Base-by-base conservation (phyloP, 495 filamentous ascomycete species). In the Aspergillus kassunensis region DNA sequence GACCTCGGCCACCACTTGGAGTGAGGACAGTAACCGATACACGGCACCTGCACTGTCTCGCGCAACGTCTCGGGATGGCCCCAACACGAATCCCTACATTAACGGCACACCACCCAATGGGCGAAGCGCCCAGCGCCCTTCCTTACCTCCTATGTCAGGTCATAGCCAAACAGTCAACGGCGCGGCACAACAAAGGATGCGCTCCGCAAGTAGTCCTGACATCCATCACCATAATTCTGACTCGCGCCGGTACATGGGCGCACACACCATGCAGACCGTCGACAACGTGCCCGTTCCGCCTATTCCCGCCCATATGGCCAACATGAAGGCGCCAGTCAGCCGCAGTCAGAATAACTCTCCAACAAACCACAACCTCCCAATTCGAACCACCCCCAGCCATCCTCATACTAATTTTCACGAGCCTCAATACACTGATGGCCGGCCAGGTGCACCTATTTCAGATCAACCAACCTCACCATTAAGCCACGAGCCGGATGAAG, bases 21-120 rank as follows among this genome's bases (percentile, higher is more conserved):
- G 76, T 19, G 87, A 91, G 31, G 87, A 90, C 19, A 76, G 70
- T 51, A 87, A 86, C 64, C 84, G 89, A 31, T 91, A 88, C 58
- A 96, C 93, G 2, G 90, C 92, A 4, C 92, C 91, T 18, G 90
- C 88, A 9, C 80, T 90, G 74, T 85, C 85, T 31, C 83, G 91
- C 31, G 86, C 80, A 15, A 78, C 84, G 23, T 93, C 91, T 9
- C 76, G 89, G 48, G 91, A 96, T 56, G 89, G 88, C 1, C 72
- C 80, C 19, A 84, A 63, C 34, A 68, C 75, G 51, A 79, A 80
- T 55, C 73, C 73, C n/a, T 86, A 81, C 56, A 73, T 79, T 39
- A 67, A 62, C 37, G 61, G 65, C 11, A 59, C 61, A 13, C 15
- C 36, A 29, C 62, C 81, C 44, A 89, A 82, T 59, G 84, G 82